Percentiles rank a stretch among this genome's conserved stretches.
phyloP scores from a whole-genome alignment of 1,284 basidiomycete species.

The Malassezia japonica region DNA sequence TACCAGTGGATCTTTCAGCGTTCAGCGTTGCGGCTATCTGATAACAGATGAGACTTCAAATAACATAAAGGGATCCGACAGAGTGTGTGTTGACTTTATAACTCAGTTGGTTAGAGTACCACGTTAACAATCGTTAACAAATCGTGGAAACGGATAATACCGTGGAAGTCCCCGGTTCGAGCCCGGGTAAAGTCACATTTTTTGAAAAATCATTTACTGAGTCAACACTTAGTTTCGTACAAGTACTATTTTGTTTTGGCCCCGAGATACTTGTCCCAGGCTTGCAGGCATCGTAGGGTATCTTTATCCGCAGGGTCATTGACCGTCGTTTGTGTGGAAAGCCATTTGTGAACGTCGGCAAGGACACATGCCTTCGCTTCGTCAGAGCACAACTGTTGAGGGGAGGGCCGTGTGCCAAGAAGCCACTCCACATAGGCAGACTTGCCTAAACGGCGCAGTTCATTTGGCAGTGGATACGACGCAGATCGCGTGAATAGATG shows the following conservation, averaged over 20 bases:
- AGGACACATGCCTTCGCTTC: neutral
- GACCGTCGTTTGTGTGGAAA: neutral
- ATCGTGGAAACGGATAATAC: constrained; percentile 9
- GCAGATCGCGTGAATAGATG: constrained; percentile 2
- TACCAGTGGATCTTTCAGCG: neutral
- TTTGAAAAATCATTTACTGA: neutral
- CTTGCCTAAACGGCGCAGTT: constrained; percentile 1
- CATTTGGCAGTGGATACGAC: constrained; percentile 2
- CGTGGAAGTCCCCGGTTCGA: constrained; percentile 20
- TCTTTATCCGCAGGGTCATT: neutral
- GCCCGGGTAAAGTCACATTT: constrained; percentile 18
- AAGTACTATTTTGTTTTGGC: neutral
- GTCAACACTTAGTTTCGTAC: no score
- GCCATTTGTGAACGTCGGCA: constrained; percentile 1
- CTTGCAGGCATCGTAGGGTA: neutral
- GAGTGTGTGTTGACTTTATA: constrained; percentile 11
- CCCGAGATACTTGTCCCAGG: neutral
- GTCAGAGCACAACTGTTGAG: no score
- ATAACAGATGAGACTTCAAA: no score
- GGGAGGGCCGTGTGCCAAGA: no score
- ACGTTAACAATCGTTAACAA: constrained; percentile 20
- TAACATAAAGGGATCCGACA: no score
- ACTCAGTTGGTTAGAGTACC: constrained; percentile 21
- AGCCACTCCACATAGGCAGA: constrained; percentile 6
- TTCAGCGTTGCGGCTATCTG: no score